Percentiles rank a stretch among this genome's conserved stretches.
phyloP scores from a whole-genome alignment of 2,329 filamentous ascomycete species.

The Hymenoscyphus linearis region DNA sequence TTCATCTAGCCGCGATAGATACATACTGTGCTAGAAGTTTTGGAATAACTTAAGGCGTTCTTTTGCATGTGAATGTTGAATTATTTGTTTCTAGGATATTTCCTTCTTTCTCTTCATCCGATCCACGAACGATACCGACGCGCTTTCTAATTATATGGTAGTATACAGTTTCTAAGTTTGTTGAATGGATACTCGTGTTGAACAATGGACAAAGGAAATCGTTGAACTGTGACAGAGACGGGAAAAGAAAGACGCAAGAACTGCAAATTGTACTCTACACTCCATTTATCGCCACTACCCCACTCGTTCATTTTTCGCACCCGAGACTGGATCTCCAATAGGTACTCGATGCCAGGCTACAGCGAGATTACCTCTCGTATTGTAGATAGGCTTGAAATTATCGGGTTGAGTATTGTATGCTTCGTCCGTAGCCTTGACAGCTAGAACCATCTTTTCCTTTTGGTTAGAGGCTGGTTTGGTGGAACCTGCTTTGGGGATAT shows the following conservation, averaged over 20 bases:
- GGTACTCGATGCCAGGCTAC: constrained; percentile 61
- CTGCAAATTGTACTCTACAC: not conserved
- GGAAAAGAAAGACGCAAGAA: not conserved
- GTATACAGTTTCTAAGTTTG: not conserved
- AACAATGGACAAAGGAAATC: not conserved
- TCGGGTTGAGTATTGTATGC: constrained; percentile 63
- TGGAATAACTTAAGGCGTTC: no score
- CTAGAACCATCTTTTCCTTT: constrained; percentile 14
- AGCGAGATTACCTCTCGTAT: constrained; percentile 58
- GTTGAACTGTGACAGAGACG: not conserved
- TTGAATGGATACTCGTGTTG: not conserved
- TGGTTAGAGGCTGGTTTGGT: not conserved
- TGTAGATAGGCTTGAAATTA: constrained; percentile 54
- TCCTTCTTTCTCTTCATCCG: not conserved
- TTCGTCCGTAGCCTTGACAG: constrained; percentile 63
- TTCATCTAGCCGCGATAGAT: no score
- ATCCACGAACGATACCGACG: not conserved
- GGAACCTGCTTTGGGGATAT: not conserved
- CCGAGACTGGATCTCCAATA: not conserved
- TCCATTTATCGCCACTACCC: not conserved
- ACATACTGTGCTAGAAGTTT: no score
- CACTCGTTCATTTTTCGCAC: not conserved
- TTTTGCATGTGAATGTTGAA: not conserved
- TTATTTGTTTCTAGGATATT: not conserved
- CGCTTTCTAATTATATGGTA: not conserved